Base-by-base conservation (phyloP, 331 rosid genomes). In the Rosa hybrid region DNA sequence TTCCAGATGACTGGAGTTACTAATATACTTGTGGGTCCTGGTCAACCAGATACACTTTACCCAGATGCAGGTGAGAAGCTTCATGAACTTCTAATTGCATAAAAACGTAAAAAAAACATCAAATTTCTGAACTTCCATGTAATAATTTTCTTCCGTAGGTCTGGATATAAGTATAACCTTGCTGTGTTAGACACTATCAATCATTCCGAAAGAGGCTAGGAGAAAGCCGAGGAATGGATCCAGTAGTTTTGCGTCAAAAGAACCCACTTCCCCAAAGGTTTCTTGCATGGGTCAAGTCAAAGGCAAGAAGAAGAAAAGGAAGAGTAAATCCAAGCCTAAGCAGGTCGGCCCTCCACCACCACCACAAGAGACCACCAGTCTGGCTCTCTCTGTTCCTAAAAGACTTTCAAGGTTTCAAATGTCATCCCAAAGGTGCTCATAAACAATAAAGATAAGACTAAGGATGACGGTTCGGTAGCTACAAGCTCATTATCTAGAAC, bases 1-100 rank as follows among this genome's bases (percentile, higher is more conserved):
- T 92, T 96, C 89, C 99, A 96, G 86, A 96, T 96, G 99, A 93
- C 99, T 4, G 99, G 99, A 44, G 46, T 96, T 80, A 96, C 98
- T 76, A 57, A 96, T 72, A 96, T 96, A 81, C 82, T 89, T 59
- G 90, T 96, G 20, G 99, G 99, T 74, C 98, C 90, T 34, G 90
- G 96, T 74, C 73, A 90, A 84, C 93, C 92, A 20, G 77, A 85
- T 48, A 90, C 97, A 62, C 97, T 93, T 44, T 38, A 93, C 88
- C 99, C 99, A 20, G 99, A 96, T 86, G 92, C 92, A 78, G 98
- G 99, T 96, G 71, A 81, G 89, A 68, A 75, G 41, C 42, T 76
- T 64, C 48, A 46, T 39, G 62, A 76, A 71, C 69, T 72, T 63
- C 30, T 75, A 16, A 27, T 41, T 30, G 38, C 62, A 16, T 16